Conservation (phyloP, 2,329 filamentous ascomycete genomes). For the Neocatenulostroma microsporum region DNA sequence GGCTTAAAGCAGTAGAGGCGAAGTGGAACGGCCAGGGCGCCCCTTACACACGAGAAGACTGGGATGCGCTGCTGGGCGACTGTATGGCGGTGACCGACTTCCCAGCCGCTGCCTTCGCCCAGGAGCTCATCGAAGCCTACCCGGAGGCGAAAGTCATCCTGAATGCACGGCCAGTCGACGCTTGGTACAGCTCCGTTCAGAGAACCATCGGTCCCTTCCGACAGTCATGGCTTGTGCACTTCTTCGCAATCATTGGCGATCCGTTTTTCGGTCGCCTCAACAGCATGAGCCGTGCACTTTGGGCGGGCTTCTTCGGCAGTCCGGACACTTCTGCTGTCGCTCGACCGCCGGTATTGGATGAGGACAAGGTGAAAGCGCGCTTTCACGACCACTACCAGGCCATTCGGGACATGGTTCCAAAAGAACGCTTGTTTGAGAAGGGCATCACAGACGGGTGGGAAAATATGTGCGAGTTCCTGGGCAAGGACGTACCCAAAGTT, state of each 20-base stretch:
- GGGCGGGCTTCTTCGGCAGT: too few relatives aligned
- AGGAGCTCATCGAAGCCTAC: conserved; percentile 16
- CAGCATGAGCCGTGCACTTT: too few relatives aligned
- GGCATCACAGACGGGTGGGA: conserved; percentile 19
- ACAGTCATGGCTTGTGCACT: too few relatives aligned
- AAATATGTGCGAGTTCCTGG: conserved; percentile 22
- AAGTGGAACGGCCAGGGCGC: too few relatives aligned
- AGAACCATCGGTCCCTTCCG: too few relatives aligned
- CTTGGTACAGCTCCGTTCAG: too few relatives aligned
- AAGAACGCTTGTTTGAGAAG: conserved; percentile 13
- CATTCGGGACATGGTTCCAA: not conserved
- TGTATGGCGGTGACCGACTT: conserved; percentile 11
- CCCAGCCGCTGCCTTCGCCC: conserved; percentile 13
- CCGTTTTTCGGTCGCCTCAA: not conserved
- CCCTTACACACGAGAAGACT: conserved; percentile 7
- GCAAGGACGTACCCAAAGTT: conserved; percentile 12
- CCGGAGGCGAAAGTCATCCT: conserved; percentile 19
- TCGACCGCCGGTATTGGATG: too few relatives aligned
- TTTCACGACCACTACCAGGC: conserved; percentile 1
- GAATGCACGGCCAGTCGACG: conserved; percentile 16
- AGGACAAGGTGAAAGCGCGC: not conserved
- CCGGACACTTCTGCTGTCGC: too few relatives aligned
- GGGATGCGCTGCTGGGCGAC: conserved; percentile 12
- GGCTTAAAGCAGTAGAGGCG: too few relatives aligned
- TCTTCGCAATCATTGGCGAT: conserved; percentile 6